These are phyloP conservation scores for Mortierella alpina DNA, from an alignment of 192 early-diverging fungal genomes.

Conservation along the genomic window DNA sequence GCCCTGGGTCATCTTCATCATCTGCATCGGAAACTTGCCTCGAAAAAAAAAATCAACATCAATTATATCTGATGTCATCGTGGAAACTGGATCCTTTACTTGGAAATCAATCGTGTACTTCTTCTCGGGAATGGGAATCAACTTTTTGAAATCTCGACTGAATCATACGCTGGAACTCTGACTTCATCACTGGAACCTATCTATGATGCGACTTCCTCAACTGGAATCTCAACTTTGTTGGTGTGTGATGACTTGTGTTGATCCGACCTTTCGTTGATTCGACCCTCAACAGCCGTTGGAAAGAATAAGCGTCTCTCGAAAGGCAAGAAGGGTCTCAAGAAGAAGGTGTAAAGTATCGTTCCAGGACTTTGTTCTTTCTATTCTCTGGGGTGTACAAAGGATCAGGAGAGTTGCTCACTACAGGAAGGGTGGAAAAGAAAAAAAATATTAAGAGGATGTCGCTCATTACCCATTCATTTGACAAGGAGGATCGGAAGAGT, in stretches of 20 bases:
- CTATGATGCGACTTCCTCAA: neutral
- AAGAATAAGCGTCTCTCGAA: conserved; percentile 97
- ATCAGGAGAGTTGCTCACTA: neutral
- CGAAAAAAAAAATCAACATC: neutral
- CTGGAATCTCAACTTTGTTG: no score
- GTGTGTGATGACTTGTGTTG: no score
- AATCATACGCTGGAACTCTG: neutral
- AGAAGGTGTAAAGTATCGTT: conserved; percentile 89
- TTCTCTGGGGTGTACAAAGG: no score
- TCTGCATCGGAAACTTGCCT: neutral
- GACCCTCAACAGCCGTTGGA: conserved; percentile 72
- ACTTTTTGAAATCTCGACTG: no score
- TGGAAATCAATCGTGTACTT: neutral
- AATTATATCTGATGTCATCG: no score
- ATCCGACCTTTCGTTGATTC: neutral
- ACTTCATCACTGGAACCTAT: neutral
- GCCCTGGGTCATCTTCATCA: neutral
- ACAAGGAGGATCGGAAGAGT: conserved; percentile 3
- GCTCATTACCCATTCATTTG: no score
- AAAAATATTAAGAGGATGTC: neutral
- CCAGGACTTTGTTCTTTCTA: conserved; percentile 1
- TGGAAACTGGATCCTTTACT: no score
- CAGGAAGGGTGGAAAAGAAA: neutral
- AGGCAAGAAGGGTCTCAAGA: conserved; percentile 99
- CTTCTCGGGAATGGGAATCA: no score